Evolutionary conservation across 2,329 filamentous ascomycete genomes (phyloP), one percentile per base, ranked within the genome.

Genomic region (Pseudogymnoascus sp.): DNA sequence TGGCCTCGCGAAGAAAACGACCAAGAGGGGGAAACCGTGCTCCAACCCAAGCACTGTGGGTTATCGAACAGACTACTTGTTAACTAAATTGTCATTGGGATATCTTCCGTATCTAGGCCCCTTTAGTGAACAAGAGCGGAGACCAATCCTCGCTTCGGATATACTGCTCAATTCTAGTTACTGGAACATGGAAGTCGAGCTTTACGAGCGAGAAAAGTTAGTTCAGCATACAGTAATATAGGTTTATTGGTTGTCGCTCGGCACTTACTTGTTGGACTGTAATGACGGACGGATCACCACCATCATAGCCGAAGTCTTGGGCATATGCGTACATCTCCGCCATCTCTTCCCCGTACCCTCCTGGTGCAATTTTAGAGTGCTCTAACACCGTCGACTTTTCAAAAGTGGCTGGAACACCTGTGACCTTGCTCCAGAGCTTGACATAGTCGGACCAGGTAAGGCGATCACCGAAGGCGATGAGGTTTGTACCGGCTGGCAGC

Each of bases 261-360:
- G 59, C 28, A 61, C 64, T 66, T 30, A 68, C 64, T 63, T 67
- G 62, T 16, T 68, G 61, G 3, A 41, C 41, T 19, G 41, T 62
- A 8, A 64, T 58, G 22, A 74, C 66, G 28, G 63, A 66, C 6
- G 70, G 69, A 62, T 76, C 72, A 0, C 71, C 65, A 0, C 74
- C 74, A 66, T 74, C 70, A 62, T 73, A 76, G 1, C 75, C 74
- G 66, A 71, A 75, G 49, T 49, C 42, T 49, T 49, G 42, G 3
- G 42, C 14, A 49, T 49, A 49, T 49, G 42, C 63, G 22, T 68
- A 71, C 66, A 72, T 74, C 58, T 75, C 72, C 0, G 67, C 71
- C 2, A 73, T 58, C 62, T 77, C 75, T 55, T 66, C 65, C 1
- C 73, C 74, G 19, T 73, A 45, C 0, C 68, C 69, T 1, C 70